phyloP scores from a whole-genome alignment of 129 eudicot genomes.

The Apium graveolens region DNA sequence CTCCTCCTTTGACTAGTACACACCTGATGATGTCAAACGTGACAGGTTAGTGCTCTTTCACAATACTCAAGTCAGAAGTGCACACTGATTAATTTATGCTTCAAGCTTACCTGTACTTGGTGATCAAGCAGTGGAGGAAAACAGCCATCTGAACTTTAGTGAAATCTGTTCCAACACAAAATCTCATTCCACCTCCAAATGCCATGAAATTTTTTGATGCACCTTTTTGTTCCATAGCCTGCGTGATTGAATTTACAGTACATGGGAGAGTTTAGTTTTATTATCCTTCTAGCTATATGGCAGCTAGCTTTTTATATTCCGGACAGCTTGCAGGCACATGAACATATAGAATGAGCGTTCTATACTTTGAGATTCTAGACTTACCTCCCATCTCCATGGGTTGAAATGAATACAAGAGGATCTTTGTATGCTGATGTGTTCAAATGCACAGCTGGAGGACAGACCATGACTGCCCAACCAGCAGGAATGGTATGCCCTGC shows the following conservation, averaged over 20 bases:
- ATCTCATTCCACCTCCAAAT: conserved; percentile 97
- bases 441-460: conserved; percentile 93
- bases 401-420: conserved; percentile 86
- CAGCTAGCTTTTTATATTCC: neutral
- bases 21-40: conserved; percentile 39
- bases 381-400: conserved; percentile 97
- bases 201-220: conserved; percentile 93
- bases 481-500: conserved; percentile 86
- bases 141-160: conserved; percentile 88
- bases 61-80: neutral
- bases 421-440: conserved; percentile 55
- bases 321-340: conserved; percentile 1
- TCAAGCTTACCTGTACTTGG: conserved; percentile 58
- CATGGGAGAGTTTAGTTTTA: conserved; percentile 2
- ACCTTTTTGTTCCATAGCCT: conserved; percentile 68
- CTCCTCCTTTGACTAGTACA: conserved; percentile 62
- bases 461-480: conserved; percentile 96
- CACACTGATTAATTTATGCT: neutral
- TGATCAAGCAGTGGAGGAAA: conserved; percentile 74
- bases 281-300: neutral
- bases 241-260: neutral
- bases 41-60: neutral
- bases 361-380: neutral
- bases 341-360: neutral
- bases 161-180: conserved; percentile 93